Percentiles rank a stretch among this genome's conserved stretches.
Conservation (phyloP, 768 basidiomycete genomes). For the Lactarius akahatsu region DNA sequence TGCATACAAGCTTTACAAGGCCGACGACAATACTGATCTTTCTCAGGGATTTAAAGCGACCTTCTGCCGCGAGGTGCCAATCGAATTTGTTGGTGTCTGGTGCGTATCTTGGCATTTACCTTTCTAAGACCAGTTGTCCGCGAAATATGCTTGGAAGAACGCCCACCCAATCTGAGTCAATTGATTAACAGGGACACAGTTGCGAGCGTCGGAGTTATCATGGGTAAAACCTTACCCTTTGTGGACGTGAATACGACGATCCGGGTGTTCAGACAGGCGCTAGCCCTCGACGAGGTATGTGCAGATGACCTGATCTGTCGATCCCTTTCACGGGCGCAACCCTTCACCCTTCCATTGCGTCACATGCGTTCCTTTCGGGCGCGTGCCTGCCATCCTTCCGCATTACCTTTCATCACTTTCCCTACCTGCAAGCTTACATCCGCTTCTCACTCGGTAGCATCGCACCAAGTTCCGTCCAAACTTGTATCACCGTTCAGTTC, state of each 20-base stretch:
- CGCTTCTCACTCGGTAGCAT: slow-evolving; percentile 41
- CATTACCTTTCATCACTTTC: neutral
- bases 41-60: slow-evolving; percentile 70
- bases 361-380: too few relatives aligned
- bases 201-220: slow-evolving; percentile 67
- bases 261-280: slow-evolving; percentile 72
- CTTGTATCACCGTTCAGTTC: slow-evolving; percentile 52
- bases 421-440: neutral
- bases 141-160: neutral
- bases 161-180: neutral
- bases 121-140: neutral
- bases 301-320: neutral
- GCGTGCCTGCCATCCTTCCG: neutral
- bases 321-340: slow-evolving; percentile 1
- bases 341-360: neutral
- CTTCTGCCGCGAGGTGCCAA: slow-evolving; percentile 61
- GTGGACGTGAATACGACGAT: slow-evolving; percentile 60
- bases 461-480: slow-evolving; percentile 68
- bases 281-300: slow-evolving; percentile 73
- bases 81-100: slow-evolving; percentile 86
- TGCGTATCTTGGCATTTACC: slow-evolving; percentile 34
- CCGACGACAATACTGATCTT: slow-evolving; percentile 47
- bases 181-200: slow-evolving; percentile 66
- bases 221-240: slow-evolving; percentile 62
- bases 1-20: slow-evolving; percentile 71